phyloP scores from a whole-genome alignment of 2,329 filamentous ascomycete genomes.

The Alternaria conjuncta region DNA sequence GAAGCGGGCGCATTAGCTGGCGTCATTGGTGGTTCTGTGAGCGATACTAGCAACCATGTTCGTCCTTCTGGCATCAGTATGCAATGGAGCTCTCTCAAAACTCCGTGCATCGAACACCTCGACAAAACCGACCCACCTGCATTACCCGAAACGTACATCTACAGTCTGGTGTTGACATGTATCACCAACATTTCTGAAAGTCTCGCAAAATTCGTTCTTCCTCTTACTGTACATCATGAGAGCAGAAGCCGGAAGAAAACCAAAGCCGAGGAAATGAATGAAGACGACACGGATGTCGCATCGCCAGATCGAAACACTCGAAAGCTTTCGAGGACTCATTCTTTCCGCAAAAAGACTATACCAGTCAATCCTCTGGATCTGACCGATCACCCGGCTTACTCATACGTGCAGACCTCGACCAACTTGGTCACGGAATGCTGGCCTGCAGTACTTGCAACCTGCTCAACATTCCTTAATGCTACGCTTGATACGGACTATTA shows the following conservation, averaged over 20 bases:
- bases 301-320: constrained; percentile 29
- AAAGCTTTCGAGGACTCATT: constrained; percentile 66
- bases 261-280: constrained; percentile 48
- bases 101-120: constrained; percentile 89
- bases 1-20: constrained; percentile 88
- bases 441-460: constrained; percentile 93
- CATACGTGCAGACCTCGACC: constrained; percentile 77
- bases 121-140: constrained; percentile 86
- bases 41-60: constrained; percentile 65
- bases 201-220: constrained; percentile 89
- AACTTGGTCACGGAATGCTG: constrained; percentile 89
- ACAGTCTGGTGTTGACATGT: constrained; percentile 85
- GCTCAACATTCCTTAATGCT: constrained; percentile 93
- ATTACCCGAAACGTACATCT: constrained; percentile 92
- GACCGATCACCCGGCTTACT: constrained; percentile 72
- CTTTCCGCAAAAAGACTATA: constrained; percentile 76
- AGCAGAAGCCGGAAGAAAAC: constrained; percentile 51
- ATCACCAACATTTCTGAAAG: constrained; percentile 91
- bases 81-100: constrained; percentile 87
- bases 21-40: constrained; percentile 76
- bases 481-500: constrained; percentile 94
- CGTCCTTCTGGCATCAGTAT: constrained; percentile 79
- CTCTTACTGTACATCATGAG: constrained; percentile 84
- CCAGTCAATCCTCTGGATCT: constrained; percentile 83
- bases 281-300: constrained; percentile 27